Conservation (phyloP, 805 yeast genomes). For the Myxozyma neotropica region DNA sequence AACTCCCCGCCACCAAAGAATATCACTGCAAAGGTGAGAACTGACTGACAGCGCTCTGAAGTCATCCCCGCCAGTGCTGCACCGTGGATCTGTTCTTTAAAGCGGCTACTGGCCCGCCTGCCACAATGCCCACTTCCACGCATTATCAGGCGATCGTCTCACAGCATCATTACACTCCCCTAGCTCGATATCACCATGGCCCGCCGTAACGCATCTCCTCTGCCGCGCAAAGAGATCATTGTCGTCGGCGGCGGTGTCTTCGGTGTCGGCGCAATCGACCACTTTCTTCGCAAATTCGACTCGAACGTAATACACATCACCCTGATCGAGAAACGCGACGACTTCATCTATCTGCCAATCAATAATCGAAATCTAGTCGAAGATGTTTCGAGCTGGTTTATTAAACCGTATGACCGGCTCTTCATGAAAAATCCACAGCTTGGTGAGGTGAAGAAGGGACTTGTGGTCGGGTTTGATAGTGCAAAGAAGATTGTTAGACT, state of each 20-base stretch:
- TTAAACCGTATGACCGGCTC: slow-evolving; percentile 14
- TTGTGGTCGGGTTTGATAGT: slow-evolving; percentile 3
- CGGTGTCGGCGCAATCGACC: neutral
- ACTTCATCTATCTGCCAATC: slow-evolving; percentile 11
- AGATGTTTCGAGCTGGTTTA: slow-evolving; percentile 10
- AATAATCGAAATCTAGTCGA: slow-evolving; percentile 11
- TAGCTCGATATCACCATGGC: too few relatives aligned
- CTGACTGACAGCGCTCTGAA: too few relatives aligned
- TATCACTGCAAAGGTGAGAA: too few relatives aligned
- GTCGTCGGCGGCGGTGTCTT: slow-evolving; percentile 21
- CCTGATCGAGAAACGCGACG: slow-evolving; percentile 20
- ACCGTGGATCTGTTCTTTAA: too few relatives aligned
- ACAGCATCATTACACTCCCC: too few relatives aligned
- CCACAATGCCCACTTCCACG: too few relatives aligned
- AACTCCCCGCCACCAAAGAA: too few relatives aligned
- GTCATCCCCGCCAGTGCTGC: too few relatives aligned
- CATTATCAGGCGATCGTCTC: too few relatives aligned
- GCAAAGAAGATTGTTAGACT: slow-evolving; percentile 10
- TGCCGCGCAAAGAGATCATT: slow-evolving; percentile 5
- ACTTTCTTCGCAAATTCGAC: neutral
- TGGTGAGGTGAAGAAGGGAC: slow-evolving; percentile 14
- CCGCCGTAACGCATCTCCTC: neutral
- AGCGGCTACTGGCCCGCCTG: too few relatives aligned
- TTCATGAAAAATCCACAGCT: slow-evolving; percentile 9
- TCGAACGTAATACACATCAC: slow-evolving; percentile 9